Conservation (phyloP, 345 rosid genomes). For the Cochlearia excelsa region DNA sequence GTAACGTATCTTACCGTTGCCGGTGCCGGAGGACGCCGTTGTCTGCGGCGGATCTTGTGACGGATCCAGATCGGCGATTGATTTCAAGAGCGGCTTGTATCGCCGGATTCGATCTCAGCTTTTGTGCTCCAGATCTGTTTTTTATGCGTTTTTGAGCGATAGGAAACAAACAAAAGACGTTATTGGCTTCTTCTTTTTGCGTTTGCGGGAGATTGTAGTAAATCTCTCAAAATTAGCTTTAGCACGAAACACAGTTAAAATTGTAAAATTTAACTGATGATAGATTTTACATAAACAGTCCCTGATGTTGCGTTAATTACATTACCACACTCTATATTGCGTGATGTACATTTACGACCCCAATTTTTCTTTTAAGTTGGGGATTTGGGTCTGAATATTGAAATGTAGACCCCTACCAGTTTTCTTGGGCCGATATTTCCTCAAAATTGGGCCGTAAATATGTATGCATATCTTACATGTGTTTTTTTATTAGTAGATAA, state of each 20-base stretch:
- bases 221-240: constrained; percentile 2
- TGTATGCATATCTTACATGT: no score
- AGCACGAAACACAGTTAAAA: neutral
- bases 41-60: constrained; percentile 63
- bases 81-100: neutral
- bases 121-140: constrained; percentile 30
- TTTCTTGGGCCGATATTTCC: no score
- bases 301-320: no score
- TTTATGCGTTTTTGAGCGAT: constrained; percentile 18
- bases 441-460: no score
- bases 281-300: no score
- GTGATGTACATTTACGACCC: constrained; percentile 11
- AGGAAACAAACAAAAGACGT: constrained; percentile 33
- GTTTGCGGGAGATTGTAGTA: constrained; percentile 25
- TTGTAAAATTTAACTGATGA: neutral
- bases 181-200: constrained; percentile 17
- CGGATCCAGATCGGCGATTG: constrained; percentile 66
- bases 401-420: no score
- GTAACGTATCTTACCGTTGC: constrained; percentile 93
- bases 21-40: constrained; percentile 42
- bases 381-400: no score
- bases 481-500: no score
- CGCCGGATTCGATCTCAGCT: constrained; percentile 12
- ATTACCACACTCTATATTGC: neutral
- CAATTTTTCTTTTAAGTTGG: neutral